Base-by-base conservation (phyloP, 169 alveolate genomes). In the Plasmodium knowlesi region DNA sequence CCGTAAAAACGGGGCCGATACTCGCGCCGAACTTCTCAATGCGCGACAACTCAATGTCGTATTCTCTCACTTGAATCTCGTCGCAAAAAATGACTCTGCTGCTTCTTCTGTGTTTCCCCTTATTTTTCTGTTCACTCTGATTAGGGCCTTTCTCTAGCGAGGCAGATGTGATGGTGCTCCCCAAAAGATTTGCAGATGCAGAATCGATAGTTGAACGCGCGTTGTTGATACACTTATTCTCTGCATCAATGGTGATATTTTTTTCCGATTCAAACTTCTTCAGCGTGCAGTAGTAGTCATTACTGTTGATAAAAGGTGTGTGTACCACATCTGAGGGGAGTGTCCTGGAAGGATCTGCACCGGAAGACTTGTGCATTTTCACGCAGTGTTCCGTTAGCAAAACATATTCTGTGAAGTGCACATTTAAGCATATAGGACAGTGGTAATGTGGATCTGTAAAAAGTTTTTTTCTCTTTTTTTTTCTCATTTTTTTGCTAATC, bases 1-100 rank as follows among this genome's bases (percentile, higher is more conserved):
- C 93, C 22, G 80, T 86, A 53, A 86, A 86, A 8, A 86, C 93
- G 12, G 93, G 93, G 80, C 97, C 97, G 83, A 95, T 76, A 46
- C 93, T 67, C 30, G 96, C 97, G 9, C 97, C 97, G 19, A 95
- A 92, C 39, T 95, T 93, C 54, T 95, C 97, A 82, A 95, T 95
- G 54, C 78, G 83, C 5, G 97, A 95, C 81, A 95, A 80, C 43
- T 95, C 97, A 76, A 91, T 95, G 70, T 95, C 97, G 39, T 84
- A 90, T n/a, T 92, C 95, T 25, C 96, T 39, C 3, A 95, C 96
- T 50, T 94, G 85, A 39, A 95, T 95, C 46, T 73, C 95, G 22
- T 80, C 80, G 43, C 92, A 92, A 61, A 95, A 95, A 28, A 79
- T 94, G 2, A 93, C 97, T 34, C 89, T 92, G 19, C 93, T 84